These are phyloP conservation scores for Plasmodium malariae DNA, from an alignment of 169 alveolate genomes.

Conservation along the genomic window DNA sequence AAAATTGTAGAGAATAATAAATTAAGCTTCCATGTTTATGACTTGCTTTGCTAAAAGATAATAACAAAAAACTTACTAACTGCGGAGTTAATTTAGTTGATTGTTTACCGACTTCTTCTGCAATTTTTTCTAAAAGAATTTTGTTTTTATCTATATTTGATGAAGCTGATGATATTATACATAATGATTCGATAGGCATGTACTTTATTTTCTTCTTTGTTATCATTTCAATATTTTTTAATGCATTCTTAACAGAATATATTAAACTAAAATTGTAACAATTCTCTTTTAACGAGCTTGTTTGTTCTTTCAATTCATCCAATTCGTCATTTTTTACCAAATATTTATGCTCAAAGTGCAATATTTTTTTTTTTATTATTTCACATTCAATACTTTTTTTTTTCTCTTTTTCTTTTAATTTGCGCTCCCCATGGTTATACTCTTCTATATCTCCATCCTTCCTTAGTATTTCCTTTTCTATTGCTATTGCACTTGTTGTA, in stretches of 20 bases:
- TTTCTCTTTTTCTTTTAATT: no score
- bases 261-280: conserved; percentile 43
- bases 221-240: conserved; percentile 51
- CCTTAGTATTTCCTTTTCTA: background rate
- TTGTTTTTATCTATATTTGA: conserved; percentile 54
- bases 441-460: background rate
- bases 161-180: conserved; percentile 57
- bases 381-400: background rate
- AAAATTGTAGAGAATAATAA: conserved; percentile 79
- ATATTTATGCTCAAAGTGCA: conserved; percentile 13
- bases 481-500: background rate
- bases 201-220: conserved; percentile 47
- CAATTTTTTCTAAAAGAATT: conserved; percentile 78
- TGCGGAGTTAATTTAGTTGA: conserved; percentile 81
- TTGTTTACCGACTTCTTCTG: conserved; percentile 82
- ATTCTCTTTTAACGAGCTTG: conserved; percentile 28
- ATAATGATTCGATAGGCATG: conserved; percentile 64
- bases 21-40: conserved; percentile 86
- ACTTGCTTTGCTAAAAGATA: conserved; percentile 80
- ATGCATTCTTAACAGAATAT: conserved; percentile 36
- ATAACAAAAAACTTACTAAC: conserved; percentile 81
- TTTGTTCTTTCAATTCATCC: conserved; percentile 39
- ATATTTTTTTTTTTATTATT: conserved; percentile 8
- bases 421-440: no score
- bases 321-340: conserved; percentile 26